Percentiles rank a stretch among this genome's conserved stretches.
Conservation (phyloP, 441 rosid genomes). For the Capsella rubella region DNA sequence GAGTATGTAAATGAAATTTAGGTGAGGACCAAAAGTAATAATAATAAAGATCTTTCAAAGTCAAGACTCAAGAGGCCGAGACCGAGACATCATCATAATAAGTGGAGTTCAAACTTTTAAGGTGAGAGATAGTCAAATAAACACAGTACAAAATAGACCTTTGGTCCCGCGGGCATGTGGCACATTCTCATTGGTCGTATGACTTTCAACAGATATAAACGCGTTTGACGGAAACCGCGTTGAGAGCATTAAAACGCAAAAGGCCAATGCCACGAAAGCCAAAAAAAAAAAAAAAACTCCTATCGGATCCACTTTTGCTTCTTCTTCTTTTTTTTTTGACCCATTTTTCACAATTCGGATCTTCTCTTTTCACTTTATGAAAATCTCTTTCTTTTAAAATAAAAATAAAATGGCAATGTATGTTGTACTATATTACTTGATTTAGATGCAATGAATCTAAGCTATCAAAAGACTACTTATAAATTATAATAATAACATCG, state of each 20-base stretch:
- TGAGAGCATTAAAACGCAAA: constrained; percentile 26
- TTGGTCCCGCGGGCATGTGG: constrained; percentile 9
- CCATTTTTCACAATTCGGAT: constrained; percentile 23
- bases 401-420: neutral
- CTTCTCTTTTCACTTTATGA: neutral
- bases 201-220: constrained; percentile 10
- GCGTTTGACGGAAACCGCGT: constrained; percentile 41
- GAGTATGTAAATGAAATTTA: neutral
- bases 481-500: too few species aligned
- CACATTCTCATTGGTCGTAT: neutral
- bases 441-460: constrained; percentile 39
- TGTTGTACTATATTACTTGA: neutral
- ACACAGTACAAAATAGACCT: constrained; percentile 1
- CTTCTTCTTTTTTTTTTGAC: neutral
- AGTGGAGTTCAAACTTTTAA: constrained; percentile 1
- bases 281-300: neutral
- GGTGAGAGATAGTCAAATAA: neutral
- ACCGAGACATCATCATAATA: neutral
- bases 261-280: constrained; percentile 25
- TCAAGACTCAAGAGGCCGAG: neutral
- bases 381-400: neutral
- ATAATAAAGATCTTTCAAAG: neutral
- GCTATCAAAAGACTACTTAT: constrained; percentile 21
- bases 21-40: neutral
- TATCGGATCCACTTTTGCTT: constrained; percentile 12